Percentiles rank a stretch among this genome's conserved stretches.
phyloP scores from a whole-genome alignment of 2,329 filamentous ascomycete genomes.

The Talaromyces sp. region DNA sequence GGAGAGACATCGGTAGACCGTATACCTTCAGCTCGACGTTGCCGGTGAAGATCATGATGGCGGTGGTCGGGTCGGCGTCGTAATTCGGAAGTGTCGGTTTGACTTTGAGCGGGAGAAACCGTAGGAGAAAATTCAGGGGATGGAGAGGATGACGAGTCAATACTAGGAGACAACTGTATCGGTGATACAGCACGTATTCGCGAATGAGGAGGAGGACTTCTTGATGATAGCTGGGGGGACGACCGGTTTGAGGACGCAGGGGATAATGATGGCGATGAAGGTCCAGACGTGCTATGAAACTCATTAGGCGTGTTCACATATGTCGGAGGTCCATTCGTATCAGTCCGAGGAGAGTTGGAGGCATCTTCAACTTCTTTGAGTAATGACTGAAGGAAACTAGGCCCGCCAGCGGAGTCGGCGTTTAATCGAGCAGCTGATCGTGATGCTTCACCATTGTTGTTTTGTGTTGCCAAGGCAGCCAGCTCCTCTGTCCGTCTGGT shows the following conservation, averaged over 20 bases:
- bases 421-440: conserved; percentile 36
- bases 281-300: conserved; percentile 37
- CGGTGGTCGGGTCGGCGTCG: conserved; percentile 23
- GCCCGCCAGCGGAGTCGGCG: conserved; percentile 51
- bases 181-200: conserved; percentile 38
- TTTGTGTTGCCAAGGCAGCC: conserved; percentile 46
- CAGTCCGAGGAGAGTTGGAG: conserved; percentile 32
- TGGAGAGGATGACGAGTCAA: conserved; percentile 57
- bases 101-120: conserved; percentile 46
- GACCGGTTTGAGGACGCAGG: conserved; percentile 42
- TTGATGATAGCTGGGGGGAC: conserved; percentile 39
- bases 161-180: conserved; percentile 34
- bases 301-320: conserved; percentile 39
- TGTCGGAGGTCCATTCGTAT: conserved; percentile 34
- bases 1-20: conserved; percentile 67
- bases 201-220: conserved; percentile 40
- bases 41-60: neutral
- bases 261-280: conserved; percentile 44
- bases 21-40: conserved; percentile 13
- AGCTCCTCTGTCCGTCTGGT: conserved; percentile 65
- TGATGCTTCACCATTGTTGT: conserved; percentile 42
- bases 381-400: conserved; percentile 82
- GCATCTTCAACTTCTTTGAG: conserved; percentile 79
- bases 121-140: conserved; percentile 68
- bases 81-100: conserved; percentile 13